Evolutionary conservation across 305 asterid genomes (phyloP).

Genomic region (Fraxinus latifolia): DNA sequence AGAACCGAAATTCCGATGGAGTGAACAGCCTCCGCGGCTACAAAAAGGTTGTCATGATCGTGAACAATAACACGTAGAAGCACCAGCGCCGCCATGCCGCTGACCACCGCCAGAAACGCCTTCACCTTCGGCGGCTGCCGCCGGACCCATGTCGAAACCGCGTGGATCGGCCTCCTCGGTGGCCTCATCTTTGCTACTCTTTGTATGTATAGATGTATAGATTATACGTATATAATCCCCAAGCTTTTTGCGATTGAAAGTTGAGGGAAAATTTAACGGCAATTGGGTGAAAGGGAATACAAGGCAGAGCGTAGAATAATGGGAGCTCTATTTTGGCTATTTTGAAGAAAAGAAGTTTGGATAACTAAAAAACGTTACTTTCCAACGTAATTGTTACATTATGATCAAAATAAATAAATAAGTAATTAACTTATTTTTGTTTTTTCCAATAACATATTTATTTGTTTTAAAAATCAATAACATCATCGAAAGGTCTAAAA

Average conservation of each 20-base stretch:
- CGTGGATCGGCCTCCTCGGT: conserved; percentile 63
- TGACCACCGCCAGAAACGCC: conserved; percentile 63
- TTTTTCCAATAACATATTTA: too few species aligned
- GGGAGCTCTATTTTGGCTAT: background rate
- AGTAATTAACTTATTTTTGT: too few species aligned
- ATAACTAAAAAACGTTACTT: background rate
- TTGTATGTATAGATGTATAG: conserved; percentile 7
- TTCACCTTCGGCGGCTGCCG: conserved; percentile 85
- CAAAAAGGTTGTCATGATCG: conserved; percentile 74
- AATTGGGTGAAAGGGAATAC: conserved; percentile 2
- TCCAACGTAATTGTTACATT: background rate
- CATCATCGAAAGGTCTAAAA: too few species aligned
- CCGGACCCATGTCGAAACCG: conserved; percentile 56
- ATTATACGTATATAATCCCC: background rate
- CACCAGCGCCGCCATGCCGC: conserved; percentile 61
- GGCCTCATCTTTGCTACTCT: conserved; percentile 37
- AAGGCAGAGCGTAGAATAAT: background rate
- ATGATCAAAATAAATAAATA: background rate
- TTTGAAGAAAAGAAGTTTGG: background rate
- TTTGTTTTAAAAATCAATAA: too few species aligned
- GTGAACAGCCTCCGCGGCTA: conserved; percentile 83
- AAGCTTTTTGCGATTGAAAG: conserved; percentile 6
- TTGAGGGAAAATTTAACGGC: conserved; percentile 6
- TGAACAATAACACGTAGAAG: conserved; percentile 67
- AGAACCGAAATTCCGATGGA: conserved; percentile 73